Percentiles rank a stretch among this genome's conserved stretches.
Evolutionary conservation across 495 filamentous ascomycete genomes (phyloP).

Genomic region (Trypethelium eluteriae): DNA sequence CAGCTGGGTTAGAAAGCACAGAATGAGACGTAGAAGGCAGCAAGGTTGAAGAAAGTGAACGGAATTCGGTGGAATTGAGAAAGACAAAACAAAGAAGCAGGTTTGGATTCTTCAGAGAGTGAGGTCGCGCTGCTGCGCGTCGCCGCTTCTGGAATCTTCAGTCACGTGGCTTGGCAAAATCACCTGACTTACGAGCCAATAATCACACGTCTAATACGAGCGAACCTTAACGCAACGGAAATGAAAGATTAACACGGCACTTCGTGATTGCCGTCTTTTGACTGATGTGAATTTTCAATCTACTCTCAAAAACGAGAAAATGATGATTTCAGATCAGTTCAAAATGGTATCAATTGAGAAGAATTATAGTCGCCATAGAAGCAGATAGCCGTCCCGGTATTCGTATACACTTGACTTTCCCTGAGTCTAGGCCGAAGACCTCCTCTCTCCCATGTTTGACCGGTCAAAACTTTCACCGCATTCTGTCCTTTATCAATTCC

Average conservation of each 20-base stretch:
- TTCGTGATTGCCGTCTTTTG: no score
- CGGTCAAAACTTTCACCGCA: no score
- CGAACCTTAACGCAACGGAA: no score
- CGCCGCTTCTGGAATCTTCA: slow-evolving; percentile 1
- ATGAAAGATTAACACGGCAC: no score
- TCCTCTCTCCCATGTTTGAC: not conserved
- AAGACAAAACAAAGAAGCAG: not conserved
- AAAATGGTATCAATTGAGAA: slow-evolving; percentile 8
- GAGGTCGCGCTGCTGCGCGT: slow-evolving; percentile 9
- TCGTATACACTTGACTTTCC: not conserved
- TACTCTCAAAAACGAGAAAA: not conserved
- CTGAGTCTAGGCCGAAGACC: not conserved
- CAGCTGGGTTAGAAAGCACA: not conserved
- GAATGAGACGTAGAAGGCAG: not conserved
- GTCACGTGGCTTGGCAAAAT: not conserved
- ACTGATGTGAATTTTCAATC: no score
- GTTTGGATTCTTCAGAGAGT: not conserved
- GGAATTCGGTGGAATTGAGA: not conserved
- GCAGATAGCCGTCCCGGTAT: not conserved
- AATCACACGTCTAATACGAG: no score
- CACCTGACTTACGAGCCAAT: not conserved
- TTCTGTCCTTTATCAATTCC: not conserved
- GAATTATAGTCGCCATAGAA: not conserved
- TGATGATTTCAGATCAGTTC: not conserved
- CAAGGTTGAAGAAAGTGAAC: not conserved